A percentile compares a stretch with the other conserved stretches of the same genome.
Evolutionary conservation across 148 eudicot species (phyloP).

Genomic region (Chenopodium suecicum): DNA sequence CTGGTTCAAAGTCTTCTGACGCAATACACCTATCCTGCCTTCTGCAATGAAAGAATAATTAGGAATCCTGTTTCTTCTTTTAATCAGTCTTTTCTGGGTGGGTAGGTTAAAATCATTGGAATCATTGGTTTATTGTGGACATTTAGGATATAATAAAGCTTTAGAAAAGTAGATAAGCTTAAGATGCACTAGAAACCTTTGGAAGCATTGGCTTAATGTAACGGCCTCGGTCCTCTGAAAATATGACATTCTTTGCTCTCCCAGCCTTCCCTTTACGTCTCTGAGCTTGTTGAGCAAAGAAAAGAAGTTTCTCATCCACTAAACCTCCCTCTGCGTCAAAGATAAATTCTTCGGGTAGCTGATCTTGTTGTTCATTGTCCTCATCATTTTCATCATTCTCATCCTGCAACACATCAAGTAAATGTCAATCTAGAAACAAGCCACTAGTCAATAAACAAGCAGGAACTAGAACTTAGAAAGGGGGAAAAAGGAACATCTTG

Average conservation of each 20-base stretch:
- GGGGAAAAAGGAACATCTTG: constrained; percentile 51
- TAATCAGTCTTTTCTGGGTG: neutral
- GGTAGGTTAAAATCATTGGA: neutral
- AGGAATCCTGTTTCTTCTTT: too few species aligned
- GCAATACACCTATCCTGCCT: neutral
- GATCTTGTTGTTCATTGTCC: constrained; percentile 83
- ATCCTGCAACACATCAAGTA: constrained; percentile 46
- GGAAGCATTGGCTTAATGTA: constrained; percentile 99
- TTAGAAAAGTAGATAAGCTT: constrained; percentile 5
- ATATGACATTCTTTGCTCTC: constrained; percentile 96
- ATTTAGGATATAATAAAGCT: neutral
- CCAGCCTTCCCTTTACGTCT: constrained; percentile 94
- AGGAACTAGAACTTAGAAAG: constrained; percentile 4
- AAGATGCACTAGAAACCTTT: constrained; percentile 49
- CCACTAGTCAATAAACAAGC: neutral
- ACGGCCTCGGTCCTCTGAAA: constrained; percentile 98
- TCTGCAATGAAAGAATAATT: constrained; percentile 2
- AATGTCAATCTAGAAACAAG: constrained; percentile 2
- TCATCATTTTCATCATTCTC: constrained; percentile 74
- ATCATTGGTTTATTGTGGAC: neutral
- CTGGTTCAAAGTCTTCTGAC: neutral
- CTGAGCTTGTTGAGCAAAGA: constrained; percentile 99
- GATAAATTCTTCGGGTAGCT: constrained; percentile 93
- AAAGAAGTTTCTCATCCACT: constrained; percentile 97
- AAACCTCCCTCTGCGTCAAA: constrained; percentile 98